Evolutionary conservation across 768 basidiomycete genomes (phyloP).

Genomic region (Lepiota venenata): DNA sequence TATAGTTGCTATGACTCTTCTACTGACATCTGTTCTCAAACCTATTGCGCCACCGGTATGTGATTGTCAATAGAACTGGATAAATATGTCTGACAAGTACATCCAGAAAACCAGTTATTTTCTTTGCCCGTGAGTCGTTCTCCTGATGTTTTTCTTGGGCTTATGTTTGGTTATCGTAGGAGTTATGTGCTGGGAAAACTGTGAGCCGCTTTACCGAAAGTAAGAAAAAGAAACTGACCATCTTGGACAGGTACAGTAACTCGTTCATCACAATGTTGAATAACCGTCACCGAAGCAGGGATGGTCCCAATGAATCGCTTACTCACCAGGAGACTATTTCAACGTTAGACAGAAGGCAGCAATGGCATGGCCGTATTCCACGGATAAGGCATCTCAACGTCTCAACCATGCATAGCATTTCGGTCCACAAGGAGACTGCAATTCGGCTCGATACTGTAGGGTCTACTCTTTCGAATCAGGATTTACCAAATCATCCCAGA

Average conservation of each 20-base stretch:
- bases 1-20: constrained; percentile 1
- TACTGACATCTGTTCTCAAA: constrained; percentile 1
- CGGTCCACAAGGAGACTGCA: constrained; percentile 2
- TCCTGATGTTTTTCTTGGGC: neutral
- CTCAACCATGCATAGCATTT: neutral
- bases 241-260: constrained; percentile 7
- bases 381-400: neutral
- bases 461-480: neutral
- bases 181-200: constrained; percentile 9
- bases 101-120: constrained; percentile 9
- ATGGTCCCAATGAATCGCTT: neutral
- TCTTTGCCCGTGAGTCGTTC: constrained; percentile 8
- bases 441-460: neutral
- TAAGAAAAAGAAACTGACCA: neutral
- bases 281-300: neutral
- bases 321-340: neutral
- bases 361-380: neutral
- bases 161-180: neutral
- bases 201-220: neutral
- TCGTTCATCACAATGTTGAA: constrained; percentile 12
- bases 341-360: neutral
- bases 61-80: neutral
- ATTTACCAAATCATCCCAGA: neutral
- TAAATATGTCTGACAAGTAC: neutral
- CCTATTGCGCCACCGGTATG: constrained; percentile 10